These are phyloP conservation scores for Picea sitchensis DNA, from an alignment of 75 land plant species.

Conservation along the genomic window DNA sequence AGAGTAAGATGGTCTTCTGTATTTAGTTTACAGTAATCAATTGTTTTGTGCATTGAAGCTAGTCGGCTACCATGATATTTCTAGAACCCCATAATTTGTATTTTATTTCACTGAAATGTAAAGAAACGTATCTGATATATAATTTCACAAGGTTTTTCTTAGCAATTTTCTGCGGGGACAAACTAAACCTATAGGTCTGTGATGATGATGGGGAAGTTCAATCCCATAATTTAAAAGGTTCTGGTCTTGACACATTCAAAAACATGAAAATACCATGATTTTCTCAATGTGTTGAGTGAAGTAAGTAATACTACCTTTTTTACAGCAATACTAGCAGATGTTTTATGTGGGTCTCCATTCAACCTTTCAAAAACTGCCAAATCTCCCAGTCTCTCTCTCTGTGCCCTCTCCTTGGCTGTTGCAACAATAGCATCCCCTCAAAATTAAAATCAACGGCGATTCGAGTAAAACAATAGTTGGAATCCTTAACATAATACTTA, in stretches of 20 bases:
- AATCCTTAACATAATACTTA: background rate
- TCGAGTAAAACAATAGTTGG: background rate
- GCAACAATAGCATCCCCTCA: background rate
- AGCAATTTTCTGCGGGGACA: background rate
- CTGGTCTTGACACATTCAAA: background rate
- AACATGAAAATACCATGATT: background rate
- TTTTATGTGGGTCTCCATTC: constrained; percentile 65
- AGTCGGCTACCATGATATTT: background rate
- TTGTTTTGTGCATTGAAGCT: no score
- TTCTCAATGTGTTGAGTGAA: background rate
- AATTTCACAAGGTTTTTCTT: no score
- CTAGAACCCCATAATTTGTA: background rate
- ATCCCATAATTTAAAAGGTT: background rate
- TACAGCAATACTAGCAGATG: constrained; percentile 77
- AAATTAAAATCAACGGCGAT: background rate
- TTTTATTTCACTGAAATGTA: background rate
- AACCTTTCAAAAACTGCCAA: constrained; percentile 88
- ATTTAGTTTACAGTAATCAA: no score
- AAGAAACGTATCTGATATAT: no score
- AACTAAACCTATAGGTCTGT: background rate
- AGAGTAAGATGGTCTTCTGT: no score
- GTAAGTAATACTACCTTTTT: constrained; percentile 66
- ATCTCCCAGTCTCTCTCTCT: constrained; percentile 81
- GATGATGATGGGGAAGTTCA: background rate
- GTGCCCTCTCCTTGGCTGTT: constrained; percentile 65